These are phyloP conservation scores for Calonectria pseudoturangicola DNA, from an alignment of 2,329 filamentous ascomycete species.

Conservation along the genomic window DNA sequence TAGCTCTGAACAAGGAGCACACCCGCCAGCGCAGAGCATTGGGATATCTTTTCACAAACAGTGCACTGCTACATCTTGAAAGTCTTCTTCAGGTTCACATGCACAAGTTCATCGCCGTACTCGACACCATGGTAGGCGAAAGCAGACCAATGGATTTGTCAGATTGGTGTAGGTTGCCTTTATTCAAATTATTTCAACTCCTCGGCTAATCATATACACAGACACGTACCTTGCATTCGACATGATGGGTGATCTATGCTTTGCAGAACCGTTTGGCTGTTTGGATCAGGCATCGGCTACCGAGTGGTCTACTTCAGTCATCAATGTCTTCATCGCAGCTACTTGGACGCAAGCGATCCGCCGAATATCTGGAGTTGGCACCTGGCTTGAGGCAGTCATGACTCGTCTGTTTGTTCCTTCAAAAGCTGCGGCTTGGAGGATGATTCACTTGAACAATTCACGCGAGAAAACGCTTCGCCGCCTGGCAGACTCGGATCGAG, in stretches of 20 bases:
- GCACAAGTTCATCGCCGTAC: conserved; percentile 4
- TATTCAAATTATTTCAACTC: background rate
- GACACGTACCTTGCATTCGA: background rate
- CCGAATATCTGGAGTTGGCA: background rate
- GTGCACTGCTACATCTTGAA: background rate
- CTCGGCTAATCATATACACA: background rate
- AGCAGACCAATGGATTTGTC: background rate
- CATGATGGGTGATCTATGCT: conserved; percentile 16
- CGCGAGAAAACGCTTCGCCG: conserved; percentile 21
- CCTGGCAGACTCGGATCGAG: conserved; percentile 8
- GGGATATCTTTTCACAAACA: conserved; percentile 15
- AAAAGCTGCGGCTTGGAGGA: conserved; percentile 4
- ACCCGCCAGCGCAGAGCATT: background rate
- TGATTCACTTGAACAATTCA: conserved; percentile 15
- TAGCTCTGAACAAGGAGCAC: conserved; percentile 13
- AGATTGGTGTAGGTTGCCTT: background rate
- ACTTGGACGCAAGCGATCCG: conserved; percentile 14
- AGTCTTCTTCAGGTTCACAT: background rate
- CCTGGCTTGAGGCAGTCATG: conserved; percentile 2
- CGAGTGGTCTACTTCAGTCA: conserved; percentile 18
- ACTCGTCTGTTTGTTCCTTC: background rate
- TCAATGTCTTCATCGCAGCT: conserved; percentile 10
- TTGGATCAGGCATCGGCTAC: conserved; percentile 16
- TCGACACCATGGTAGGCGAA: background rate
- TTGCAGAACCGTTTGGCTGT: conserved; percentile 15